These are phyloP conservation scores for Sherardia arvensis DNA, from an alignment of 257 asterid species.

Conservation along the genomic window DNA sequence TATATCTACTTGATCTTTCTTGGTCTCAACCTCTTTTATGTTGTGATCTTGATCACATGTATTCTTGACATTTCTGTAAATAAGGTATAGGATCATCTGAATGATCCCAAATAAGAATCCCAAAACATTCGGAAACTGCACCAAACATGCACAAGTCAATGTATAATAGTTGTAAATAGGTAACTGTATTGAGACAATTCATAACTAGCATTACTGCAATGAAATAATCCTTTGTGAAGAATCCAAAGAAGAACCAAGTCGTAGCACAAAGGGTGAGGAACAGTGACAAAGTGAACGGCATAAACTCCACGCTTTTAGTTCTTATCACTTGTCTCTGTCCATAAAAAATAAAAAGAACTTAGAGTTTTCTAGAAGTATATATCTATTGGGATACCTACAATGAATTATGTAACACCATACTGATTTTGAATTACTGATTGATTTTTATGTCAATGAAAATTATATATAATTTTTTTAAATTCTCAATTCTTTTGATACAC, in stretches of 20 bases:
- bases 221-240: conserved; percentile 42
- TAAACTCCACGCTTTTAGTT: conserved; percentile 63
- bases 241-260: conserved; percentile 67
- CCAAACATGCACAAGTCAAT: neutral
- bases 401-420: no score
- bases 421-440: no score
- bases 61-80: conserved; percentile 42
- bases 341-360: no score
- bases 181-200: no score
- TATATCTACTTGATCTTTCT: neutral
- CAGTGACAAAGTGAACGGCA: conserved; percentile 58
- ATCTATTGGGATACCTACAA: no score
- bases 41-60: neutral
- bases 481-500: no score
- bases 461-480: no score
- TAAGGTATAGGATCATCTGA: conserved; percentile 50
- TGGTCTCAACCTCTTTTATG: neutral
- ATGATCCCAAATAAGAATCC: conserved; percentile 53
- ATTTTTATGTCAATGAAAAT: no score
- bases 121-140: conserved; percentile 56
- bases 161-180: neutral
- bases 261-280: conserved; percentile 56
- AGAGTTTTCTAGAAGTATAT: no score
- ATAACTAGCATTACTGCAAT: conserved; percentile 80
- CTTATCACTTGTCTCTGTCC: conserved; percentile 45